Conservation (phyloP, 768 basidiomycete species). For the Leccinellum rugosiceps region DNA sequence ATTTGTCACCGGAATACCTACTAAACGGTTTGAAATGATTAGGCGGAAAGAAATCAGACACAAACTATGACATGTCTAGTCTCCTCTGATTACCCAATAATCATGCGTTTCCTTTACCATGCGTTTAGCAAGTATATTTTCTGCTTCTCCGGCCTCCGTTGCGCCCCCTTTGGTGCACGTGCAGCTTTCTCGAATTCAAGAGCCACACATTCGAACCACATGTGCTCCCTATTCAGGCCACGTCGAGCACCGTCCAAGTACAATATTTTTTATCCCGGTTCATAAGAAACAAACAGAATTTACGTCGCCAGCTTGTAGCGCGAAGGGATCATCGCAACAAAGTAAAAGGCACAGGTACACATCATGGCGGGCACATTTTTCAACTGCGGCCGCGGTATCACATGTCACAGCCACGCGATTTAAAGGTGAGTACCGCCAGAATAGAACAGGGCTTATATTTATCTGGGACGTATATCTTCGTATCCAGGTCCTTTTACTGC, state of each 20-base stretch:
- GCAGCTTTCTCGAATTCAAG: neutral
- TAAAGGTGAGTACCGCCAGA: constrained; percentile 47
- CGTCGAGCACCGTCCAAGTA: neutral
- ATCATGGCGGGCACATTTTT: neutral
- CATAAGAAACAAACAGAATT: neutral
- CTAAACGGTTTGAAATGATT: constrained; percentile 50
- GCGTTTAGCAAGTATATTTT: neutral
- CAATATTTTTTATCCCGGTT: neutral
- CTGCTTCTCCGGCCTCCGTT: neutral
- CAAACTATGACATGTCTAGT: constrained; percentile 41
- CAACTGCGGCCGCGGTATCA: neutral
- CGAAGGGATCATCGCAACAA: neutral
- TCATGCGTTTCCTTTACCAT: neutral
- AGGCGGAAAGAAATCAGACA: constrained; percentile 64
- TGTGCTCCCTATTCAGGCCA: neutral
- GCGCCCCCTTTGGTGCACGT: neutral
- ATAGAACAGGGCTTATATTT: constrained; percentile 56
- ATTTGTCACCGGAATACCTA: constrained; percentile 59
- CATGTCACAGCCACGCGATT: neutral
- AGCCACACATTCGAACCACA: neutral
- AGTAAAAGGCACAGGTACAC: neutral
- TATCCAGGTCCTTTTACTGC: neutral
- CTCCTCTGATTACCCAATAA: neutral
- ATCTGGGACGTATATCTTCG: constrained; percentile 48
- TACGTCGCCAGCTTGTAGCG: neutral